Conservation (phyloP, 2,329 filamentous ascomycete species). For the Cercospora beticola region DNA sequence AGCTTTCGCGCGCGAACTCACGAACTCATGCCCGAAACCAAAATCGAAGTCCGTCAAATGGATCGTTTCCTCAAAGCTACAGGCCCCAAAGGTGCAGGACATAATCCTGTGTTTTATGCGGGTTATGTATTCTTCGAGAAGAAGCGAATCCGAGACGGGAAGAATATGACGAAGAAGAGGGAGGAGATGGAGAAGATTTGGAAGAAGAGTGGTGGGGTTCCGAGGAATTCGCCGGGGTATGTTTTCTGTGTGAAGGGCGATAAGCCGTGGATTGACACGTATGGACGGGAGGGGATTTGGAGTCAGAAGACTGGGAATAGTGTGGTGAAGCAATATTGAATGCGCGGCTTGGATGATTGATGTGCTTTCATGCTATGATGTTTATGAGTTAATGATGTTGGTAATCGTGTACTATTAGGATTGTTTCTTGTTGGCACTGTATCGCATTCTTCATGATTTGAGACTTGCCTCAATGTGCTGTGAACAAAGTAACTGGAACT, state of each 20-base stretch:
- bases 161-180: conserved; percentile 44
- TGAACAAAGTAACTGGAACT: neutral
- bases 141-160: conserved; percentile 52
- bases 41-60: conserved; percentile 34
- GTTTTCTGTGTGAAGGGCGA: neutral
- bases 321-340: neutral
- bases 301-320: neutral
- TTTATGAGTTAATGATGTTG: neutral
- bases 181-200: conserved; percentile 12
- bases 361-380: neutral
- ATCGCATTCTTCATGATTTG: neutral
- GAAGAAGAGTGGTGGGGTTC: neutral
- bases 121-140: conserved; percentile 63
- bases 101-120: conserved; percentile 54
- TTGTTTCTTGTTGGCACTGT: neutral
- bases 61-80: conserved; percentile 52
- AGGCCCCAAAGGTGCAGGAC: conserved; percentile 46
- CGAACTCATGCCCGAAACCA: conserved; percentile 45
- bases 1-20: conserved; percentile 33
- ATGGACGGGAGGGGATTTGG: neutral
- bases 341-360: neutral
- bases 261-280: conserved; percentile 4
- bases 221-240: neutral
- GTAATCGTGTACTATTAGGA: neutral
- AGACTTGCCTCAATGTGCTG: neutral